phyloP scores from a whole-genome alignment of 163 green algal genomes.

The Chlorella variabilis region DNA sequence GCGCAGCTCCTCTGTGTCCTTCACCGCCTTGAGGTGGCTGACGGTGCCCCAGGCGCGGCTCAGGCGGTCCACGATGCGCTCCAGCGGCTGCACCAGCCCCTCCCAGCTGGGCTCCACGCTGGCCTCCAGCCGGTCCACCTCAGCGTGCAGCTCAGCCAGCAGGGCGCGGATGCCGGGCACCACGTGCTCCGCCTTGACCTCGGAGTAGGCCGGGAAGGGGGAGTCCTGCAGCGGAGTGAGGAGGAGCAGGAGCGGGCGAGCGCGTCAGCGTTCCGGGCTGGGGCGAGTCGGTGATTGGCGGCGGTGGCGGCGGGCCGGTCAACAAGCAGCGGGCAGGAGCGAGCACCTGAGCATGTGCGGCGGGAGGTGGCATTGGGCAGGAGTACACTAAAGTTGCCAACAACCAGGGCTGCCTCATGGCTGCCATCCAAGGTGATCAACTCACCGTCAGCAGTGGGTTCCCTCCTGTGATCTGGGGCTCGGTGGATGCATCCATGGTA shows the following conservation, averaged over 20 bases:
- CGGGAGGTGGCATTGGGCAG: no score
- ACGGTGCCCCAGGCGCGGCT: conserved; percentile 90
- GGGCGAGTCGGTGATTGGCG: not conserved
- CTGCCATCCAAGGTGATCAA: not conserved
- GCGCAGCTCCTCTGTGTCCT: conserved; percentile 86
- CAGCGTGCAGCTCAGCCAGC: conserved; percentile 68
- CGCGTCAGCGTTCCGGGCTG: no score
- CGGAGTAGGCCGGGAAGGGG: conserved; percentile 82
- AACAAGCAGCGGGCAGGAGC: no score
- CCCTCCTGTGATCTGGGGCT: not conserved
- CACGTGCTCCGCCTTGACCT: conserved; percentile 91
- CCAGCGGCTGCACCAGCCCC: conserved; percentile 75
- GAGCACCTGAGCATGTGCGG: no score
- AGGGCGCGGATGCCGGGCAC: conserved; percentile 84
- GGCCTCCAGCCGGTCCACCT: conserved; percentile 69
- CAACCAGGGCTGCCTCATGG: no score
- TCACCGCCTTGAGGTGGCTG: conserved; percentile 93
- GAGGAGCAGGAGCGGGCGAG: no score
- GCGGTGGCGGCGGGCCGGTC: not conserved
- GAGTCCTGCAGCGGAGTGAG: conserved; percentile 52
- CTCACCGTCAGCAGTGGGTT: conserved; percentile 14
- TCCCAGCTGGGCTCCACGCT: conserved; percentile 70
- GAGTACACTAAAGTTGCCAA: no score
- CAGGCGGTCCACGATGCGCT: conserved; percentile 88
- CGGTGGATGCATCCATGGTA: not conserved